Evolutionary conservation across 306 rosid genomes (phyloP), one percentile per base, ranked within the genome.

Genomic region (Glycine latifolia): DNA sequence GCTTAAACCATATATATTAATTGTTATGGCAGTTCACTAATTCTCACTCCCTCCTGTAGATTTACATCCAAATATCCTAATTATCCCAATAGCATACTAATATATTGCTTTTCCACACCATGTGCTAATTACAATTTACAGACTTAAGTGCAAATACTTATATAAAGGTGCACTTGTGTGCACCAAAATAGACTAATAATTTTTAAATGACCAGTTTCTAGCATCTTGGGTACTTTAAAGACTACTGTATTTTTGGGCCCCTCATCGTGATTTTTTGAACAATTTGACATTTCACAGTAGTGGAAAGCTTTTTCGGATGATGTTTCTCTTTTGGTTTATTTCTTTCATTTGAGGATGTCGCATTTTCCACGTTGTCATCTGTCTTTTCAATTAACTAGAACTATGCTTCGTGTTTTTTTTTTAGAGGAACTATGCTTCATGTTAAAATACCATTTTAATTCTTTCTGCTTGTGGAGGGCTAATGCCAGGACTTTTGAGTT

Each of bases 91-190:
- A 50, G 33, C 61, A 54, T 13, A 71, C 47, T 49, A 14, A 9
- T 50, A 15, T 67, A 61, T 66, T 85, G 75, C 56, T 76, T 66
- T 81, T 75, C 75, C 61, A 4, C 61, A 44, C 68, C 16, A 47
- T 72, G 52, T 54, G 31, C 68, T 43, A 26, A 55, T 52, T 72
- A 12, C 69, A 7, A 67, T 67, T 67, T 75, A 67, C 66, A 55
- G 10, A 35, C 67, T 62, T 48, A 49, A 44, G 43, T 65, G 66
- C 20, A 54, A 48, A 59, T 80, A 59, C 50, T 46, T 76, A 46
- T 46, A 26, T 48, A 46, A 62, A 65, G 66, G 10, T 43, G 60
- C 62, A 35, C 62, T 15, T 53, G n/a, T 16, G 50, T 31, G 67
- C 44, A 7, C 61, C 9, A 68, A 79, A 35, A 13, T 63, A 35